These are phyloP conservation scores for Cerrena zonata DNA, from an alignment of 1,284 basidiomycete species.

Conservation along the genomic window DNA sequence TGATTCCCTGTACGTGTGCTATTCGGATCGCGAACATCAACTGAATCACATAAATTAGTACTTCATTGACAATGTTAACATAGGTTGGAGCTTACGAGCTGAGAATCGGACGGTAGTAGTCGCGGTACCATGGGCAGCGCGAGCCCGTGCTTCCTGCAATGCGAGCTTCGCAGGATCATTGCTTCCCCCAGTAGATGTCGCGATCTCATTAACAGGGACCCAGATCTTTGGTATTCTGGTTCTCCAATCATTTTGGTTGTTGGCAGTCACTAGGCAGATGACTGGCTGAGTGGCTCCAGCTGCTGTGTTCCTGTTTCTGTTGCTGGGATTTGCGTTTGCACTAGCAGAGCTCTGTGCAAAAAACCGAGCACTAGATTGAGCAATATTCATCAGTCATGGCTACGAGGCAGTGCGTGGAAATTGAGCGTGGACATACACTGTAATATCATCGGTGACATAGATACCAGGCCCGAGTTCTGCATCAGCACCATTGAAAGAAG, in stretches of 20 bases:
- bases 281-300: not conserved
- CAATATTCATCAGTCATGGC: not conserved
- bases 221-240: not conserved
- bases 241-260: not conserved
- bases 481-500: not conserved
- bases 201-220: not conserved
- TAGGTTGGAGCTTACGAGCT: not conserved
- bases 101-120: not conserved
- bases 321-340: no score
- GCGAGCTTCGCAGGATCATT: not conserved
- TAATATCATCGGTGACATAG: not conserved
- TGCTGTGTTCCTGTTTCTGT: not conserved
- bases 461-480: not conserved
- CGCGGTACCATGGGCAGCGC: not conserved
- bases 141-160: not conserved
- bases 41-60: no score
- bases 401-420: not conserved
- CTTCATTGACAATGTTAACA: not conserved
- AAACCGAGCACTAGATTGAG: not conserved
- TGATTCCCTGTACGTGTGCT: not conserved
- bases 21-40: not conserved
- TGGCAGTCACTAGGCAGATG: not conserved
- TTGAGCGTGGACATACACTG: no score
- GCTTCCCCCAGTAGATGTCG: not conserved
- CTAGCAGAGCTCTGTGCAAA: not conserved